Percentiles rank a stretch among this genome's conserved stretches.
Evolutionary conservation across 2,329 filamentous ascomycete species (phyloP).

Genomic region (Nemania sp.): DNA sequence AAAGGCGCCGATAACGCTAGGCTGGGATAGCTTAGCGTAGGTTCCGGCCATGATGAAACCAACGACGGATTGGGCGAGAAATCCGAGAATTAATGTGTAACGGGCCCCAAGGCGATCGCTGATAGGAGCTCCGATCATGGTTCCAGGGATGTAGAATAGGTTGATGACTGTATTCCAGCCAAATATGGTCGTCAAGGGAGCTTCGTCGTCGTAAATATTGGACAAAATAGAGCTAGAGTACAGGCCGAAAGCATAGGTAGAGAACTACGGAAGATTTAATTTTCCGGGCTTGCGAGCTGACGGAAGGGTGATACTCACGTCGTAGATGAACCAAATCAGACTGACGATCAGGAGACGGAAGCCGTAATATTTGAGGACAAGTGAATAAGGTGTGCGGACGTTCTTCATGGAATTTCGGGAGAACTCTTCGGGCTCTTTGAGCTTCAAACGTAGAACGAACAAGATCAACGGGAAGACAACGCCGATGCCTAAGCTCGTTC

Average conservation of each 20-base stretch:
- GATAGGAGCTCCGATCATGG: conserved; percentile 79
- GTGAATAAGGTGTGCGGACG: conserved; percentile 65
- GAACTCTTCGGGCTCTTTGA: conserved; percentile 84
- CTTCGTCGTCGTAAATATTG: conserved; percentile 69
- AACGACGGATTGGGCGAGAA: conserved; percentile 78
- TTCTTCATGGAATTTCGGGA: conserved; percentile 74
- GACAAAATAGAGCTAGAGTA: conserved; percentile 82
- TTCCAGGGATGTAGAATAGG: conserved; percentile 88
- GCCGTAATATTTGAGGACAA: conserved; percentile 77
- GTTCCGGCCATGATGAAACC: conserved; percentile 91
- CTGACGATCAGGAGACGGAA: conserved; percentile 76
- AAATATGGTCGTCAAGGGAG: conserved; percentile 80
- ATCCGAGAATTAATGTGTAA: conserved; percentile 77
- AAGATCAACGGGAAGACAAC: conserved; percentile 81
- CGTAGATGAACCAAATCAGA: conserved; percentile 87
- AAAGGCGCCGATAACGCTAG: conserved; percentile 77
- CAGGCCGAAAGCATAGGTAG: conserved; percentile 85
- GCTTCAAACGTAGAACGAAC: conserved; percentile 76
- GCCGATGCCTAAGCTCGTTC: conserved; percentile 81
- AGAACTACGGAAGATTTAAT: conserved; percentile 66
- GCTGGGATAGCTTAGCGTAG: conserved; percentile 76
- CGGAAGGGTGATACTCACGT: conserved; percentile 58
- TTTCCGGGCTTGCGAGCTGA: background rate
- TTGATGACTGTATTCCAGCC: conserved; percentile 93
- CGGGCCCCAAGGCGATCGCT: conserved; percentile 84